These are phyloP conservation scores for Fraxinus baroniana DNA, from an alignment of 305 asterid species.

Conservation along the genomic window DNA sequence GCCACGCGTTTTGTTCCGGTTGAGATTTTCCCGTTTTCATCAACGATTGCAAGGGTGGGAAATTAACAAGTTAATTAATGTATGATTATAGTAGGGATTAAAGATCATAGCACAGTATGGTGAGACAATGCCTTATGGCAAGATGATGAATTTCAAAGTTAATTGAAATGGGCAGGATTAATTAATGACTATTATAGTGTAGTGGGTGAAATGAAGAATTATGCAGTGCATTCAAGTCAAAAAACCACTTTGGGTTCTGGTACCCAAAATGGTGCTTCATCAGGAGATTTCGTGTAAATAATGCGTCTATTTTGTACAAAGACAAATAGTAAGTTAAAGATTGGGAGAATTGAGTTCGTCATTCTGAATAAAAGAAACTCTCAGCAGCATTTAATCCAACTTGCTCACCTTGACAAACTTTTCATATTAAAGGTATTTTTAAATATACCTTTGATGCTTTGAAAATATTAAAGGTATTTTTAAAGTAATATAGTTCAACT, in stretches of 20 bases:
- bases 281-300: background rate
- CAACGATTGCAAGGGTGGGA: background rate
- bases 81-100: background rate
- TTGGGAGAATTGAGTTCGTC: no score
- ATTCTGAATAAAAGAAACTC: no score
- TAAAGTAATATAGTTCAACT: no score
- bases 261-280: slow-evolving; percentile 14
- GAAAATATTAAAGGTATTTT: no score
- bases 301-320: background rate
- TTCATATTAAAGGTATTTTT: no score
- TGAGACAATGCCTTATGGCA: slow-evolving; percentile 15
- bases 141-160: slow-evolving; percentile 7
- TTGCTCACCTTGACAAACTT: no score
- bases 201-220: background rate
- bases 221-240: background rate
- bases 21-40: slow-evolving; percentile 11
- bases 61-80: background rate
- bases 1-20: slow-evolving; percentile 35
- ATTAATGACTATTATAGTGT: background rate
- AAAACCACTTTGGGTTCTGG: slow-evolving; percentile 1
- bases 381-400: no score
- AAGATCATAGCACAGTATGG: background rate
- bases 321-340: slow-evolving; percentile 22
- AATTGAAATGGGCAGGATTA: slow-evolving; percentile 17
- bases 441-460: no score